Base-by-base conservation (phyloP, 2,329 filamentous ascomycete genomes). In the Botrytis byssoidea region DNA sequence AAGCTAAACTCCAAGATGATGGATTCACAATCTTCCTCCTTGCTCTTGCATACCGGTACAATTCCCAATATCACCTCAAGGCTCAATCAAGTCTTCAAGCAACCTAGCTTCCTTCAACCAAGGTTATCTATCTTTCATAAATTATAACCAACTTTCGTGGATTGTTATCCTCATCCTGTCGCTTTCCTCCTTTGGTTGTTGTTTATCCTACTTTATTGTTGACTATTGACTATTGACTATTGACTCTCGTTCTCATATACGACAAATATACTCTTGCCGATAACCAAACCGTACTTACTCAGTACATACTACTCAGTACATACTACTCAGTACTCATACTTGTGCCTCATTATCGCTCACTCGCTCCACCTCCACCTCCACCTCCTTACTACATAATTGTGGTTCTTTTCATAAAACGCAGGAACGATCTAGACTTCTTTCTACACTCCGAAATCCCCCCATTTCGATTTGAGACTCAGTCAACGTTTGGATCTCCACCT, bases 351-450 rank as follows among this genome's bases (percentile, higher is more conserved):
- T 37, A 35, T 25, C 22, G 57, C 59, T 18, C 59, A 2, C 51
- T 57, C 51, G n/a, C 51, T 57, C n/a, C n/a, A 29, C n/a, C 51
- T 3, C 16, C n/a, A 29, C 12, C 51, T 57, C n/a, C n/a, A 29
- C n/a, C 51, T 3, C 16, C n/a, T 57, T 22, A 40, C 35, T 61
- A n/a, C 59, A 61, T n/a, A 40, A 18, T 16, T 51, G 20, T 37
- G 22, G 16, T 12, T 2, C 22, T n/a, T n/a, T 51, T n/a, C 64
- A 67, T 67, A 67, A 67, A 51, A 67, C 64, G 44, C 46, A 67
- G 37, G 64, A 46, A 67, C 44, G 32, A 8, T 67, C 64, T 46
- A 67, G 64, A 67, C 64, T 44, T 64, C 61, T 64, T 40, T 63
- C 60, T 20, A 20, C 40, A 8, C 29, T 42, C 40, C 61, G 37